Evolutionary conservation across 352 stramenopile species (phyloP).

Genomic region (Phytopythium kandeliae): DNA sequence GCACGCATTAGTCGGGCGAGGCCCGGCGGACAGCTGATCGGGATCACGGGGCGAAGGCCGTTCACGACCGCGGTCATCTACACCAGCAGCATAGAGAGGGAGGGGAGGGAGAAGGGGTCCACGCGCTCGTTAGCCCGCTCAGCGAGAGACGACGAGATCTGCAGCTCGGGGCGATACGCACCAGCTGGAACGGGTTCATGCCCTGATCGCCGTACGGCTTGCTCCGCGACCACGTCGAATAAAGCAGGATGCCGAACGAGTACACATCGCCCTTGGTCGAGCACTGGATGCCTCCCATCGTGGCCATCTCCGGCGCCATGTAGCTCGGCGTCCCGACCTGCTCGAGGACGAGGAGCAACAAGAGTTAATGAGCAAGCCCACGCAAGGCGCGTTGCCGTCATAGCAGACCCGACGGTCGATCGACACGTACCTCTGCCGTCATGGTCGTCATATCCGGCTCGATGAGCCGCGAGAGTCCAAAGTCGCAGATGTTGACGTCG

Average conservation of each 20-base stretch:
- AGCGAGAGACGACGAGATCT: too few species aligned
- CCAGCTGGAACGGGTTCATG: constrained; percentile 88
- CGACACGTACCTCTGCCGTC: constrained; percentile 62
- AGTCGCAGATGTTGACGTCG: constrained; percentile 93
- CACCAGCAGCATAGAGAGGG: constrained; percentile 1
- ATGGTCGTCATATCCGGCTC: constrained; percentile 83
- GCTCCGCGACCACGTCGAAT: constrained; percentile 84
- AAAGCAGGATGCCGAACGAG: constrained; percentile 82
- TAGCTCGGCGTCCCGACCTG: constrained; percentile 86
- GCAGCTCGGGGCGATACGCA: too few species aligned
- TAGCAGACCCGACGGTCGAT: too few species aligned
- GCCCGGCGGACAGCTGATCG: constrained; percentile 70
- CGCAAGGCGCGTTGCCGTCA: too few species aligned
- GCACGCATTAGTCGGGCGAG: constrained; percentile 76
- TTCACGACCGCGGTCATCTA: constrained; percentile 87
- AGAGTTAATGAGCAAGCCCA: too few species aligned
- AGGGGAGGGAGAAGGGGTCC: too few species aligned
- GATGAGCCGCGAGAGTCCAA: constrained; percentile 87
- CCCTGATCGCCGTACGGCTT: constrained; percentile 87
- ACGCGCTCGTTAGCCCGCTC: too few species aligned
- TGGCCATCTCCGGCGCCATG: constrained; percentile 89
- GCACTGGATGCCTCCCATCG: constrained; percentile 82
- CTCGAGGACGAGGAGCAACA: neutral
- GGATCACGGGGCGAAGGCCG: constrained; percentile 76
- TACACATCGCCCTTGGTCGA: constrained; percentile 87